A percentile compares a stretch with the other conserved stretches of the same genome.
phyloP scores from a whole-genome alignment of 2,329 filamentous ascomycete genomes.

The Claviceps monticola region DNA sequence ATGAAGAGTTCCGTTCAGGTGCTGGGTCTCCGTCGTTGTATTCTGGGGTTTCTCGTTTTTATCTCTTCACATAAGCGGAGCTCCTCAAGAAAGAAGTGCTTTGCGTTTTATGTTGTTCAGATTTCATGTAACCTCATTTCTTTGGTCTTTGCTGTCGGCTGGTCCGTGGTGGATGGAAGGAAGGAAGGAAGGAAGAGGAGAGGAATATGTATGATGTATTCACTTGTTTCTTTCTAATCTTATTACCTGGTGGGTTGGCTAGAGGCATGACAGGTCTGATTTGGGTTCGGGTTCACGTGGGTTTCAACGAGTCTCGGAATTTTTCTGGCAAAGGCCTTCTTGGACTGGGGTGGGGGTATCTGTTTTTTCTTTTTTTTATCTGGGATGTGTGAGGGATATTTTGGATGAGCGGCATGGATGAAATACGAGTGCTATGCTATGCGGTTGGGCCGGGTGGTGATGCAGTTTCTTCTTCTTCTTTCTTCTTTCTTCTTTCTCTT shows the following conservation, averaged over 20 bases:
- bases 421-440: slow-evolving; percentile 2
- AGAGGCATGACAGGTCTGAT: no score
- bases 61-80: not conserved
- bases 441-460: not conserved
- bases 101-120: not conserved
- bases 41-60: not conserved
- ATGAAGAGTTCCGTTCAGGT: not conserved
- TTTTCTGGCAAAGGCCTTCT: not conserved
- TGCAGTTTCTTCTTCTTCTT: not conserved
- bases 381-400: not conserved
- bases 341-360: not conserved
- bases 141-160: slow-evolving; percentile 18
- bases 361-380: not conserved
- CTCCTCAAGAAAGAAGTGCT: slow-evolving; percentile 2
- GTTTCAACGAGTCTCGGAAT: not conserved
- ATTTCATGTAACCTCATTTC: slow-evolving; percentile 10
- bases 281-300: not conserved
- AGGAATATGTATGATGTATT: not conserved
- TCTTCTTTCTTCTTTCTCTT: not conserved
- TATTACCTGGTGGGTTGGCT: not conserved
- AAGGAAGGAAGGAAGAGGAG: slow-evolving; percentile 1
- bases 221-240: not conserved
- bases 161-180: slow-evolving; percentile 15
- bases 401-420: slow-evolving; percentile 4
- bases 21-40: no score